Evolutionary conservation across 306 rosid species (phyloP).

Genomic region (Lathyrus sativus): DNA sequence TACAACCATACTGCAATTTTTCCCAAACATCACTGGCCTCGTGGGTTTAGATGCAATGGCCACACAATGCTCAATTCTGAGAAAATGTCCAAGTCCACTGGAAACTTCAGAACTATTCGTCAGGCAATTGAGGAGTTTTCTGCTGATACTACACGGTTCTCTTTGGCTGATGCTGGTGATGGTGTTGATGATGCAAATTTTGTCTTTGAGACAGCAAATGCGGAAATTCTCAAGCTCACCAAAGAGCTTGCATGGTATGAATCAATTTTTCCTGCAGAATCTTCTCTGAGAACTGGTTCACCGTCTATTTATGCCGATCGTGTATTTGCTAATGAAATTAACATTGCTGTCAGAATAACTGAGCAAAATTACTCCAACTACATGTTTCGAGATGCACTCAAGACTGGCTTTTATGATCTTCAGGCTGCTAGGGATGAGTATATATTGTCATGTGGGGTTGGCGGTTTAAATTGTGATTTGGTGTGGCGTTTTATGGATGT

Average conservation of each 20-base stretch:
- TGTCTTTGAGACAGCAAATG: no score
- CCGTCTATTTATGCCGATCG: conserved; percentile 80
- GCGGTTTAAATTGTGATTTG: no score
- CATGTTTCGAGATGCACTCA: conserved; percentile 89
- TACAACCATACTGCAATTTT: no score
- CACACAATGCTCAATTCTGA: no score
- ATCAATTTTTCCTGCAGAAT: conserved; percentile 67
- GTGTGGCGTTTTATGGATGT: no score
- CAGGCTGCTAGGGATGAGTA: conserved; percentile 93
- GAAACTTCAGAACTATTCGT: no score
- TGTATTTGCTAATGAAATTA: conserved; percentile 81
- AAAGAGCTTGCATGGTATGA: conserved; percentile 87
- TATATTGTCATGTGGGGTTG: conserved; percentile 82
- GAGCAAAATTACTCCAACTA: conserved; percentile 73
- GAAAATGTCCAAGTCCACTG: no score
- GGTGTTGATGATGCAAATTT: no score
- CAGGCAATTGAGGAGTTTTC: conserved; percentile 91
- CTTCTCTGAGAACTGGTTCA: conserved; percentile 72
- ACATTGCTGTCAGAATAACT: conserved; percentile 71
- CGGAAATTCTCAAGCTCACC: no score
- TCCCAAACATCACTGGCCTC: no score
- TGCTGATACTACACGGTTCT: conserved; percentile 90
- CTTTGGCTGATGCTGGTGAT: no score
- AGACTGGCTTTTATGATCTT: conserved; percentile 88
- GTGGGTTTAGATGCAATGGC: no score